A percentile compares a stretch with the other conserved stretches of the same genome.
These are phyloP conservation scores for Mycena floridula DNA, from an alignment of 768 basidiomycete species.

Conservation along the genomic window DNA sequence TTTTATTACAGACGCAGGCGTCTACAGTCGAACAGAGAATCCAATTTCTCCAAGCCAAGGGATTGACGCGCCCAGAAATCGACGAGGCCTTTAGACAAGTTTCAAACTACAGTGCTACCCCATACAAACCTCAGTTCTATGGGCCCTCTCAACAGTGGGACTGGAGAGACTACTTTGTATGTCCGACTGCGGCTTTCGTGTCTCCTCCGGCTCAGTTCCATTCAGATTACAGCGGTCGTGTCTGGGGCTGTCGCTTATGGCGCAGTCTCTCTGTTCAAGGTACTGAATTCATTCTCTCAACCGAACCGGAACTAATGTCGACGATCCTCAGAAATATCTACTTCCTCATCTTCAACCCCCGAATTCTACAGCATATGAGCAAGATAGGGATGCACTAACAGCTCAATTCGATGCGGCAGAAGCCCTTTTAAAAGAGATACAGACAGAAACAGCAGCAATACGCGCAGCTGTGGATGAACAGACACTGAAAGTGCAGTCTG, in stretches of 20 bases:
- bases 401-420: constrained; percentile 90
- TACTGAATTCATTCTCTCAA: constrained; percentile 21
- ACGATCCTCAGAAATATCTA: constrained; percentile 68
- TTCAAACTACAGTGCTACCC: constrained; percentile 24
- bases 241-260: constrained; percentile 84
- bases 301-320: background rate
- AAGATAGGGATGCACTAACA: constrained; percentile 76
- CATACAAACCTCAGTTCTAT: constrained; percentile 37
- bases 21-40: constrained; percentile 81
- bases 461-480: constrained; percentile 73
- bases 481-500: constrained; percentile 62
- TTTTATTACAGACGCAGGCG: constrained; percentile 57
- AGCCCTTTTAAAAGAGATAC: constrained; percentile 73
- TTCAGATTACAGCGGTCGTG: constrained; percentile 86
- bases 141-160: constrained; percentile 62
- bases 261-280: constrained; percentile 73
- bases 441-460: constrained; percentile 68
- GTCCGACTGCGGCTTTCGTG: constrained; percentile 22
- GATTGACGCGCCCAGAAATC: constrained; percentile 77
- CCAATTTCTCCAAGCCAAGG: constrained; percentile 94
- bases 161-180: constrained; percentile 96
- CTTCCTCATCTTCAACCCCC: constrained; percentile 90
- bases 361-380: constrained; percentile 80
- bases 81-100: constrained; percentile 76
- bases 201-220: background rate